Evolutionary conservation across 768 basidiomycete species (phyloP).

Genomic region (Psilocybe azurescens): DNA sequence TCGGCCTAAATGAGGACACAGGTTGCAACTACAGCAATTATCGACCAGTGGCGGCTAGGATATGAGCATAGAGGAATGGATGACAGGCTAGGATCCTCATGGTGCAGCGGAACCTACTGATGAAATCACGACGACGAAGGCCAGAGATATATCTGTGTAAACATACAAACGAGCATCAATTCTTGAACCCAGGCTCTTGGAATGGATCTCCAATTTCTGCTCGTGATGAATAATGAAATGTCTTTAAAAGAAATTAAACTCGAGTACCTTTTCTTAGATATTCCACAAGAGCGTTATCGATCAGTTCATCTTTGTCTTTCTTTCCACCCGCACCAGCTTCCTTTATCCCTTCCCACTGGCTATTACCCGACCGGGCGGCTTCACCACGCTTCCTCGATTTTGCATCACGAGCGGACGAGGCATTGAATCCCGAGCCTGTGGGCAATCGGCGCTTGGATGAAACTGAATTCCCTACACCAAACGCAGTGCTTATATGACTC

Average conservation of each 20-base stretch:
- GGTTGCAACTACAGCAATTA: too few relatives aligned
- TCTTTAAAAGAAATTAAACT: not conserved
- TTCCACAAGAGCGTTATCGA: constrained; percentile 55
- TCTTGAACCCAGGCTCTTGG: constrained; percentile 35
- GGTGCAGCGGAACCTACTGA: not conserved
- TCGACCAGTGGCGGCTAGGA: too few relatives aligned
- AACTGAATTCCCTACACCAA: constrained; percentile 30
- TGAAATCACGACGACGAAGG: not conserved
- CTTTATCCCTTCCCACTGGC: constrained; percentile 25
- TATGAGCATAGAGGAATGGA: too few relatives aligned
- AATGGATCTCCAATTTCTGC: constrained; percentile 65
- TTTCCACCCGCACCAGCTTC: constrained; percentile 41
- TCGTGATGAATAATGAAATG: not conserved
- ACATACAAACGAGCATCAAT: constrained; percentile 3
- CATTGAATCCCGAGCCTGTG: constrained; percentile 46
- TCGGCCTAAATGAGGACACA: too few relatives aligned
- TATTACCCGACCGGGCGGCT: constrained; percentile 18
- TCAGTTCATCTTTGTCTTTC: constrained; percentile 60
- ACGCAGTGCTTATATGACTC: constrained; percentile 38
- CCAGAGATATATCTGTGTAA: not conserved
- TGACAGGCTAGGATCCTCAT: too few relatives aligned
- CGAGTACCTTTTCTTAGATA: constrained; percentile 60
- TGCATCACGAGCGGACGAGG: constrained; percentile 50
- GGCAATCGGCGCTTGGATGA: constrained; percentile 60
- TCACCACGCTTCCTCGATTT: constrained; percentile 53